Conservation (phyloP, 192 early-diverging fungal species). For the Coemansia sp. region DNA sequence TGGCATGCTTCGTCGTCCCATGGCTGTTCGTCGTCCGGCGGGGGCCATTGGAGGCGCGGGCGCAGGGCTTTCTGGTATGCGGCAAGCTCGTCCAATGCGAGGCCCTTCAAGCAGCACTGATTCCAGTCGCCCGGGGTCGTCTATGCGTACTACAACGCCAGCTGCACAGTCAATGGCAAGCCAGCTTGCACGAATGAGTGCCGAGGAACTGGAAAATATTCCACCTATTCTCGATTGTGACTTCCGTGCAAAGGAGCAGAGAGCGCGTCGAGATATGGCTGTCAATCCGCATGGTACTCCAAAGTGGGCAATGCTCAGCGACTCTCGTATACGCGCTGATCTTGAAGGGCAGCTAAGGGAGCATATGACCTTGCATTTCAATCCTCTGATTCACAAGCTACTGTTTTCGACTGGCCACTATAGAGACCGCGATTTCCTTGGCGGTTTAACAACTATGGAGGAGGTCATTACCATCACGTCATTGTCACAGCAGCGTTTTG, state of each 20-base stretch:
- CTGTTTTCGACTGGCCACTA: conserved; percentile 85
- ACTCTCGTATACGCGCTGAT: conserved; percentile 32
- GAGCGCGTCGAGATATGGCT: conserved; percentile 70
- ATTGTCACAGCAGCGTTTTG: conserved; percentile 41
- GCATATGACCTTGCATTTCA: conserved; percentile 65
- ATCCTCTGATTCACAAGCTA: conserved; percentile 56
- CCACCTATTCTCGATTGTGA: conserved; percentile 69
- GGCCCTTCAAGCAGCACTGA: conserved; percentile 17
- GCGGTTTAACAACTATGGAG: conserved; percentile 67
- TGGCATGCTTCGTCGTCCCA: conserved; percentile 48
- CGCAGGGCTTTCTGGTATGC: conserved; percentile 13
- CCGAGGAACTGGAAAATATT: conserved; percentile 45
- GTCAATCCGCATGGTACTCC: conserved; percentile 67
- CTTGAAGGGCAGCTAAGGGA: conserved; percentile 56
- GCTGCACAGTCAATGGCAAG: conserved; percentile 15
- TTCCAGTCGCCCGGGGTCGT: conserved; percentile 32
- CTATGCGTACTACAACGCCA: conserved; percentile 17
- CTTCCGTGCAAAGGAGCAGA: conserved; percentile 63
- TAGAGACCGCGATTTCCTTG: conserved; percentile 79
- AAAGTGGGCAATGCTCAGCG: conserved; percentile 50
- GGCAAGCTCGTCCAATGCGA: conserved; percentile 20
- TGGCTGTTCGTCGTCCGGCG: conserved; percentile 44
- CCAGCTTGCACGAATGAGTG: conserved; percentile 47
- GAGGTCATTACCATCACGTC: conserved; percentile 60
- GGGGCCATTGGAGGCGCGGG: conserved; percentile 13